Evolutionary conservation across 163 green algal genomes (phyloP).

Genomic region (Chlamydomonas reinhardtii): DNA sequence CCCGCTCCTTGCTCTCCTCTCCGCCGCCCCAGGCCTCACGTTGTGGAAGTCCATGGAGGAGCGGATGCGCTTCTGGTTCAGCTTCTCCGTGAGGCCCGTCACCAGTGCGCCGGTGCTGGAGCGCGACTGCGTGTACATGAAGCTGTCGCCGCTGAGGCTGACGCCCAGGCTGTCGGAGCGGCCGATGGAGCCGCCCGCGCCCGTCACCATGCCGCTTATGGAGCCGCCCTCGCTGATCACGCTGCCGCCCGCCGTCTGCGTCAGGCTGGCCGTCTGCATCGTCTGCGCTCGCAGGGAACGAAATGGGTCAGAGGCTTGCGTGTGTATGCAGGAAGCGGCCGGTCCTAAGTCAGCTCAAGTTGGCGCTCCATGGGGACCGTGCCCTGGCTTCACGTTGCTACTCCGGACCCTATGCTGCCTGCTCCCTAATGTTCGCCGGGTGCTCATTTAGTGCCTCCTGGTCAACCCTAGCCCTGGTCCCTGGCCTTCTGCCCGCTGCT

Average conservation of each 20-base stretch:
- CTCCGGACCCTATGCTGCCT: background rate
- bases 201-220: slow-evolving; percentile 41
- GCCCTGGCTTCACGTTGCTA: too few relatives aligned
- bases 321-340: too few relatives aligned
- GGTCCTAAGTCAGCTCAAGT: too few relatives aligned
- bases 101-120: slow-evolving; percentile 62
- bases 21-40: slow-evolving; percentile 40
- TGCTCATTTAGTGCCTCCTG: too few relatives aligned
- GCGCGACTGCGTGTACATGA: slow-evolving; percentile 55
- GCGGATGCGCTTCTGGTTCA: slow-evolving; percentile 73
- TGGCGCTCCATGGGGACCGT: too few relatives aligned
- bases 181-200: slow-evolving; percentile 34
- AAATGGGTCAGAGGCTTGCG: background rate
- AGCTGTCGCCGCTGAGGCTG: slow-evolving; percentile 43
- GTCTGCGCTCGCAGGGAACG: background rate
- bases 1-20: background rate
- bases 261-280: slow-evolving; percentile 43
- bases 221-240: slow-evolving; percentile 43
- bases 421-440: too few relatives aligned
- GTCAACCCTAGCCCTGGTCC: too few relatives aligned
- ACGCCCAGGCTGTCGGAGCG: slow-evolving; percentile 38
- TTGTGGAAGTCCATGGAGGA: slow-evolving; percentile 56
- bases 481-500: too few relatives aligned
- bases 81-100: slow-evolving; percentile 74
- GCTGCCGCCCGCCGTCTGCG: slow-evolving; percentile 35